Evolutionary conservation across 2,329 filamentous ascomycete genomes (phyloP), one percentile per base, ranked within the genome.

Genomic region (Drechmeria coniospora): DNA sequence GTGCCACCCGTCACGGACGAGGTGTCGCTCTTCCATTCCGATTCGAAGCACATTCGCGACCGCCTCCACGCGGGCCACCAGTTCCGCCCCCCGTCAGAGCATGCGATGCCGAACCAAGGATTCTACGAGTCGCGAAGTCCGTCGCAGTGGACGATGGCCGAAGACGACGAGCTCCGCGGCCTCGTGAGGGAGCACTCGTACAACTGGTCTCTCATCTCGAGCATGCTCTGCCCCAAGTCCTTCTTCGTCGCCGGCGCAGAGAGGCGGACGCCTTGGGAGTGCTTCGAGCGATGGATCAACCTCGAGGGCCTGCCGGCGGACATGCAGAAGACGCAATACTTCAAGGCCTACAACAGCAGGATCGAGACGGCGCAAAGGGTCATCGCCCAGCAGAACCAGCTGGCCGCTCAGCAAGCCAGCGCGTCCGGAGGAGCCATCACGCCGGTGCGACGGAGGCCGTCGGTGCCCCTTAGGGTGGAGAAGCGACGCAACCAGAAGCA

Each of bases 181-280:
- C 63, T 92, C 22, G 90, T 94, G 12, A 79, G 83, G 41, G 83
- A 95, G 36, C 92, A 90, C 45, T 83, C 83, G 0, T 95, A 94
- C 59, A 98, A 98, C 43, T 98, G 90, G 90, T 92, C 84, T 3
- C 63, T 98, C 5, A 93, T 95, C 29, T 81, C 86, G 1, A 80
- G 72, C 40, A 76, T 87, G 33, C 59, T 95, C 29, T 67, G 73
- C 2, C 67, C 78, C 11, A 73, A 72, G 28, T 92, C 83, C 0
- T 50, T 74, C 10, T 92, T 83, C 45, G 68, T 74, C n/a, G 87
- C 86, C 13, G 83, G 82, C 2, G 74, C 83, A 8, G 87, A 95
- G 48, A 70, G 90, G 35, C 72, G 90, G 26, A 95, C 87, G 3
- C 84, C 87, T 0, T 98, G 90, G 90, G 90, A 98, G 56, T 98